Conservation (phyloP, 768 basidiomycete genomes). For the Suillus clintonianus region DNA sequence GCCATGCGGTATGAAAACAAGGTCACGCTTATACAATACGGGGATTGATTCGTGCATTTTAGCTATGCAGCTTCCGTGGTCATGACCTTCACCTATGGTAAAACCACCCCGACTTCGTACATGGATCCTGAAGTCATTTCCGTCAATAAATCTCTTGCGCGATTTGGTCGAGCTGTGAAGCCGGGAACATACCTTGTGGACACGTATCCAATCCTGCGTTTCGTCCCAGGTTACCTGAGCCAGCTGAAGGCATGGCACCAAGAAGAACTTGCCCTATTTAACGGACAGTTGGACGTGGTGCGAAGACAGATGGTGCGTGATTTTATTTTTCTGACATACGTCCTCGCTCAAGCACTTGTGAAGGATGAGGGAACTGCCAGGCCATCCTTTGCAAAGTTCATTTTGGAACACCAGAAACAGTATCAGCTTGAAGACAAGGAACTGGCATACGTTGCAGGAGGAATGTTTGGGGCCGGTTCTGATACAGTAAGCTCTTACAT, state of each 20-base stretch:
- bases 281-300: conserved; percentile 29
- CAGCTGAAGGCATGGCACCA: conserved; percentile 55
- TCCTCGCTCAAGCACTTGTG: background rate
- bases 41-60: background rate
- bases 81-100: conserved; percentile 42
- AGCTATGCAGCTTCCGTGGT: conserved; percentile 43
- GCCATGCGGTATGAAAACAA: conserved; percentile 25
- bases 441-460: conserved; percentile 40
- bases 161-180: conserved; percentile 26
- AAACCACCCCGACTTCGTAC: conserved; percentile 37
- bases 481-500: conserved; percentile 35
- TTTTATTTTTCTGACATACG: background rate
- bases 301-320: conserved; percentile 29
- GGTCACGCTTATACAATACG: background rate
- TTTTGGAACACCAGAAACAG: conserved; percentile 38
- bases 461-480: conserved; percentile 45
- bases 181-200: conserved; percentile 30
- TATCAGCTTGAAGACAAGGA: conserved; percentile 35
- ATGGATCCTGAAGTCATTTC: conserved; percentile 36
- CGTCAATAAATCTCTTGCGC: conserved; percentile 25
- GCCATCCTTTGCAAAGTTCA: conserved; percentile 36
- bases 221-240: conserved; percentile 39
- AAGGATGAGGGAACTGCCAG: conserved; percentile 26
- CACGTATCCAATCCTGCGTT: conserved; percentile 20
- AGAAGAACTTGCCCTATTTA: conserved; percentile 38